Conservation (phyloP, 225 moss, liverwort and hornwort species). For the Marchantia polymorpha region DNA sequence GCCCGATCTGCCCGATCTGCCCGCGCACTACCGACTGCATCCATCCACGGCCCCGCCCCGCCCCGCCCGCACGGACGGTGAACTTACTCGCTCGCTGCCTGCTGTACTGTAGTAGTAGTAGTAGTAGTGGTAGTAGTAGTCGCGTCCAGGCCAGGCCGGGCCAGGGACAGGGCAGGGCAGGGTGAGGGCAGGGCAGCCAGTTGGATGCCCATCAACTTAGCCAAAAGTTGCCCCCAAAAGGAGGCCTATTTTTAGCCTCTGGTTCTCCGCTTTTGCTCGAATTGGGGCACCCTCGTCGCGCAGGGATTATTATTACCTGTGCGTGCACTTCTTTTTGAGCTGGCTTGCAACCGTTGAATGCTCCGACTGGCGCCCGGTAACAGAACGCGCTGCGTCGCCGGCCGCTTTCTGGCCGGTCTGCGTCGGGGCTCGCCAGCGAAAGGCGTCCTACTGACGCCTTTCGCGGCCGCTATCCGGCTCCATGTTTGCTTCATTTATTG, state of each 20-base stretch:
- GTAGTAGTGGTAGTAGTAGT: too few relatives aligned
- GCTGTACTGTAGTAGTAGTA: background rate
- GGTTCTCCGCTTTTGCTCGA: background rate
- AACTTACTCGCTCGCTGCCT: background rate
- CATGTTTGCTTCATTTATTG: too few relatives aligned
- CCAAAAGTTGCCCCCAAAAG: background rate
- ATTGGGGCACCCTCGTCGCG: too few relatives aligned
- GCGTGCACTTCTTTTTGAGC: background rate
- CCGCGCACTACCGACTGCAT: background rate
- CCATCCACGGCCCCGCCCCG: slow-evolving; percentile 9
- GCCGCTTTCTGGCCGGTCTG: background rate
- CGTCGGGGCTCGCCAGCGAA: too few relatives aligned
- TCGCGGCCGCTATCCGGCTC: too few relatives aligned
- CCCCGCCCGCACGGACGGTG: slow-evolving; percentile 3
- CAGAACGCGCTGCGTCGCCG: background rate
- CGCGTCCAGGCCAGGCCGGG: background rate
- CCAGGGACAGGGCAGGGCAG: too few relatives aligned
- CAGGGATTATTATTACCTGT: background rate
- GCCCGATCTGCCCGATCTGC: slow-evolving; percentile 21
- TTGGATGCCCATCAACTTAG: slow-evolving; percentile 1
- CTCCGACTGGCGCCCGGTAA: background rate
- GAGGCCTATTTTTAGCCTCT: background rate
- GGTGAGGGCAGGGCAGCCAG: background rate
- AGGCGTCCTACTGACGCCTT: too few relatives aligned
- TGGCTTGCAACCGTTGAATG: background rate